These are phyloP conservation scores for Calonectria montana DNA, from an alignment of 2,329 filamentous ascomycete genomes.

Conservation along the genomic window DNA sequence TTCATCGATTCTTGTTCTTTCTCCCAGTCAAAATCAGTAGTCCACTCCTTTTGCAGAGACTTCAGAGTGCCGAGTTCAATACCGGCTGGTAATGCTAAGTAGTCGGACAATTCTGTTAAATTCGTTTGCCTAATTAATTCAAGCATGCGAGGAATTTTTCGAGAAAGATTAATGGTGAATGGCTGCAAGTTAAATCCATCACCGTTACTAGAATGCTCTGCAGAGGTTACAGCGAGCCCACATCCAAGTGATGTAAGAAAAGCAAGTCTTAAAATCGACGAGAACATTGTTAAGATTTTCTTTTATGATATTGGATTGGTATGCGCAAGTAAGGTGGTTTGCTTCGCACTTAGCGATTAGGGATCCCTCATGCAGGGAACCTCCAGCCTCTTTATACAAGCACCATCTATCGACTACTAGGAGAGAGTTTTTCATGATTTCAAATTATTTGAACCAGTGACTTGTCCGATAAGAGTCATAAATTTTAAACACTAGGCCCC, in stretches of 20 bases:
- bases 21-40: conserved; percentile 32
- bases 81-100: conserved; percentile 16
- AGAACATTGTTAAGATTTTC: neutral
- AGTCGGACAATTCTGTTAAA: conserved; percentile 13
- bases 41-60: conserved; percentile 26
- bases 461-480: neutral
- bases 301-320: neutral
- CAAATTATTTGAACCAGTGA: neutral
- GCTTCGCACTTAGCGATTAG: neutral
- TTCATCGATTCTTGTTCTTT: conserved; percentile 32
- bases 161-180: conserved; percentile 22
- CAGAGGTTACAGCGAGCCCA: neutral
- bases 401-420: neutral
- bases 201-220: too few relatives aligned
- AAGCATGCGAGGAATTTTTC: conserved; percentile 23
- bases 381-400: neutral
- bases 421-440: neutral
- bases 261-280: neutral
- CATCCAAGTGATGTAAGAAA: neutral
- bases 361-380: neutral
- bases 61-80: conserved; percentile 26
- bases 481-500: neutral
- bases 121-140: conserved; percentile 24
- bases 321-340: too few relatives aligned
- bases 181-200: neutral